Evolutionary conservation across 2,329 filamentous ascomycete genomes (phyloP), one percentile per base, ranked within the genome.

Genomic region (Parascedosporium putredinis): DNA sequence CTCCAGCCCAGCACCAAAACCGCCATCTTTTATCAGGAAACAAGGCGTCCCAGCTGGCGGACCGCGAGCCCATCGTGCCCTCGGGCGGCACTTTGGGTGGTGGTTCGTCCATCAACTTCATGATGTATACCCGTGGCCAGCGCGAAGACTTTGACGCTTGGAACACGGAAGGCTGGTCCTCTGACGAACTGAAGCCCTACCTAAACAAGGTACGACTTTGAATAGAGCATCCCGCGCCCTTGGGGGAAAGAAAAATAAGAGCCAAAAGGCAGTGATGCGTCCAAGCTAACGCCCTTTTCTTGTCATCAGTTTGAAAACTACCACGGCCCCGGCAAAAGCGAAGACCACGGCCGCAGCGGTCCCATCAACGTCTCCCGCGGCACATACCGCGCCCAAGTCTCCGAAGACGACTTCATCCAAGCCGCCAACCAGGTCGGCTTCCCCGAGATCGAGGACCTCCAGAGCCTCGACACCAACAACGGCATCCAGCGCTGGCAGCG

Each of bases 281-380:
- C n/a, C n/a, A n/a, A n/a, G n/a, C n/a, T n/a, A n/a, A 10, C 29
- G 16, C 14, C 5, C 64, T 67, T 47, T 66, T 61, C 52, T 64
- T 58, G 38, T 65, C 62, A 44, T 57, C 25, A 57, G 54, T 53
- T 59, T 9, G 58, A 60, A 45, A 58, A 57, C 22, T 60, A 60
- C 45, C 57, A 59, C 33, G 58, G 58, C 33, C 51, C 56, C 8
- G 56, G 57, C 16, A 49, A 45, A 4, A 48, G 34, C 2, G 51
- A 51, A 3, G 54, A 52, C 3, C 76, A 79, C 53, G 76, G 76
- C 6, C 57, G 64, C 38, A 61, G 69, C 34, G 76, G 77, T 0
- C 76, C 76, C 0, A 67, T 79, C 23, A 63, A 75, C 23, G 60
- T 81, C 12, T 75, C 72, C 2, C 65, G 67, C 29, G 72, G 74